Conservation (phyloP, 306 rosid genomes). For the Corylus americana region DNA sequence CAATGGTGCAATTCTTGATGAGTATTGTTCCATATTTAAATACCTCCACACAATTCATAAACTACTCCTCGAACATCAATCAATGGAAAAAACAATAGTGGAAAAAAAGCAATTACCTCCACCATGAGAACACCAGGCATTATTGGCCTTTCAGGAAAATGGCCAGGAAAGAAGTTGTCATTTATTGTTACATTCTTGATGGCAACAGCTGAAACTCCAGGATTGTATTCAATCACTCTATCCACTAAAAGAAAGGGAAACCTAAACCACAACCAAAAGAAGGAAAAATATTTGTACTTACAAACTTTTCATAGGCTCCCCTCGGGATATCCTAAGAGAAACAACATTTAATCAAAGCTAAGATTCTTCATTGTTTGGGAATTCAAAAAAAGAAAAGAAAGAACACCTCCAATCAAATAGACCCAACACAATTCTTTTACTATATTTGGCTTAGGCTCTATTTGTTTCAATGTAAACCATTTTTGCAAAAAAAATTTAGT, state of each 20-base stretch:
- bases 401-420: neutral
- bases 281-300: neutral
- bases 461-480: too few species aligned
- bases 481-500: too few species aligned
- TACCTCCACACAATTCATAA: neutral
- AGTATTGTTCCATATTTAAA: neutral
- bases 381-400: constrained; percentile 24
- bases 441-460: too few species aligned
- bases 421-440: neutral
- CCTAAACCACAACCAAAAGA: constrained; percentile 42
- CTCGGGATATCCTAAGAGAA: constrained; percentile 43
- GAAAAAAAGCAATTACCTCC: constrained; percentile 39
- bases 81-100: neutral
- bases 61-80: neutral
- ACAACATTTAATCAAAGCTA: neutral
- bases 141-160: constrained; percentile 58
- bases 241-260: constrained; percentile 94
- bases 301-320: constrained; percentile 26
- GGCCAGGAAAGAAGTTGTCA: constrained; percentile 54
- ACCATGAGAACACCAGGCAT: constrained; percentile 66
- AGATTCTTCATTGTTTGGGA: constrained; percentile 21
- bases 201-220: constrained; percentile 58
- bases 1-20: neutral
- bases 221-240: constrained; percentile 73
- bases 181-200: constrained; percentile 73